Percentiles rank a stretch among this genome's conserved stretches.
phyloP scores from a whole-genome alignment of 352 stramenopile species.

The Sclerospora graminicola region DNA sequence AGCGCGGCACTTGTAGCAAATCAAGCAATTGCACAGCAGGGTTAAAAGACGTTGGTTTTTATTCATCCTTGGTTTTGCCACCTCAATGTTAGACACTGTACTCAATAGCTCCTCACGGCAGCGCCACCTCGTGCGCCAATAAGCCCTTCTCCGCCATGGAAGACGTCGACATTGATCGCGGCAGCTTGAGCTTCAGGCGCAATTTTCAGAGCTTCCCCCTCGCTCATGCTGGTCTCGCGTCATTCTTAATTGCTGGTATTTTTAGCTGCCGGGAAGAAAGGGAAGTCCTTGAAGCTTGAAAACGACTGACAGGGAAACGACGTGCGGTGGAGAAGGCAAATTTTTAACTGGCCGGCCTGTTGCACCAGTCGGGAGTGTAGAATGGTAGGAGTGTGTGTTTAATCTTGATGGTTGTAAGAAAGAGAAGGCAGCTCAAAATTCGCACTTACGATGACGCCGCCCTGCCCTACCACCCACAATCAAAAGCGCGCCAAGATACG shows the following conservation, averaged over 20 bases:
- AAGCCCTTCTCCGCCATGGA: conserved; percentile 26
- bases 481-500: conserved; percentile 7
- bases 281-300: too few species aligned
- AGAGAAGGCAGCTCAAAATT: background rate
- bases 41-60: conserved; percentile 26
- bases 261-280: background rate
- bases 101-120: conserved; percentile 72
- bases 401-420: conserved; percentile 12
- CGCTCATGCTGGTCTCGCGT: conserved; percentile 27
- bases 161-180: conserved; percentile 15
- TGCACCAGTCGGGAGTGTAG: conserved; percentile 8
- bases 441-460: conserved; percentile 16
- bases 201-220: conserved; percentile 26
- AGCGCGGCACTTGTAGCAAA: conserved; percentile 53
- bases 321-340: conserved; percentile 18
- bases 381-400: conserved; percentile 24
- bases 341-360: conserved; percentile 16
- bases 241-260: conserved; percentile 1
- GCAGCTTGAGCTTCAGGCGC: conserved; percentile 57
- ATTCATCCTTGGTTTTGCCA: conserved; percentile 26
- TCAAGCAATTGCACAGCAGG: conserved; percentile 70
- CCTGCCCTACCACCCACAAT: conserved; percentile 19
- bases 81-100: conserved; percentile 73
- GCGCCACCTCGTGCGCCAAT: conserved; percentile 62
- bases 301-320: background rate